Conservation (phyloP, 371 early-diverging fungal genomes). For the Paraphysoderma sedebokerense region DNA sequence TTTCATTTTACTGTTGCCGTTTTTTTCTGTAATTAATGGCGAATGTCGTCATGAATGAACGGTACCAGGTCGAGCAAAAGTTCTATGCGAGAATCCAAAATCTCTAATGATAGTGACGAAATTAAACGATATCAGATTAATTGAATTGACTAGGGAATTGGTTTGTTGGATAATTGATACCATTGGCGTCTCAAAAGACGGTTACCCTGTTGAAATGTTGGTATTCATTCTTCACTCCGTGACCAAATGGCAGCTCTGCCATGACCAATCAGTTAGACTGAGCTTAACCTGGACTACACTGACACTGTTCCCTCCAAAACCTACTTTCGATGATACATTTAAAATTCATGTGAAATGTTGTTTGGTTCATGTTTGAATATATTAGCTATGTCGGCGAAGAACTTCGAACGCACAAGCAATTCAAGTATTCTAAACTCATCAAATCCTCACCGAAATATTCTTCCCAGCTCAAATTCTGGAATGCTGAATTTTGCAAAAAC, state of each 20-base stretch:
- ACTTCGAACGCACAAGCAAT: slow-evolving; percentile 29
- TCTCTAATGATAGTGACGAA: slow-evolving; percentile 81
- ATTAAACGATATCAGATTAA: slow-evolving; percentile 55
- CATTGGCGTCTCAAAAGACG: not conserved
- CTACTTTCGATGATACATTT: no score
- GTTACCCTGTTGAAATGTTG: no score
- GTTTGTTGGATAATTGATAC: slow-evolving; percentile 54
- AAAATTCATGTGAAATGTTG: no score
- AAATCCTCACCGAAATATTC: slow-evolving; percentile 19
- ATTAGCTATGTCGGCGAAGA: slow-evolving; percentile 41
- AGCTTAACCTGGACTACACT: no score
- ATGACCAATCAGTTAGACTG: no score
- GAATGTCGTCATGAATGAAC: no score
- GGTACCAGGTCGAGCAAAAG: slow-evolving; percentile 28
- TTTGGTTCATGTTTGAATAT: no score
- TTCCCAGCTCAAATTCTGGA: slow-evolving; percentile 51
- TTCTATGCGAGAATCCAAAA: slow-evolving; percentile 42
- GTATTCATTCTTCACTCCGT: no score
- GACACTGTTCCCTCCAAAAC: no score
- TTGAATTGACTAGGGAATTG: slow-evolving; percentile 58
- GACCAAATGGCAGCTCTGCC: no score
- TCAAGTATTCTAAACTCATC: slow-evolving; percentile 27
- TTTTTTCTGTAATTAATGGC: no score
- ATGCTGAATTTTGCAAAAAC: slow-evolving; percentile 41
- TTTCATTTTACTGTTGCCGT: no score